Base-by-base conservation (phyloP, 768 basidiomycete species). In the Rhizopogon vesiculosus region DNA sequence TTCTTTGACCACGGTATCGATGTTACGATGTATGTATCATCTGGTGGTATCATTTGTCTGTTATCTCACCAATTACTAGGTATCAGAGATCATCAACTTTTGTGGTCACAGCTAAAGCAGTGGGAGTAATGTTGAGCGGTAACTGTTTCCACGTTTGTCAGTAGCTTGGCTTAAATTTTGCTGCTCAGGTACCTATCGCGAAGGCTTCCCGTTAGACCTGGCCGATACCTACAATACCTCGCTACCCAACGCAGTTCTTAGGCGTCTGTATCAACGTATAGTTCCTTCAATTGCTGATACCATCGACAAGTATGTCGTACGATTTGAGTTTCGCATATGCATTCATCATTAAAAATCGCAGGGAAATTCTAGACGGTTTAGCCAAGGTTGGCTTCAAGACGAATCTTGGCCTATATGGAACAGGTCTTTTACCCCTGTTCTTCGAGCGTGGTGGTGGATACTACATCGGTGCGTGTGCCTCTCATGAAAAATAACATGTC, bases 351-450 rank as follows among this genome's bases (percentile, higher is more conserved):
- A 9, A 15, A 18, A 5, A 13, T 4, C 35, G 35, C 25, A 78
- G 75, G 63, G 70, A 66, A 3, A 55, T 71, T 15, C 59, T 73
- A 4, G 72, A 78, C 1, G 74, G 72, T 29, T 66, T 79, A 18
- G 57, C 64, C 9, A 67, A 65, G 53, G 73, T 62, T 12, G 76
- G 77, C 0, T 73, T 79, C 64, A 69, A 69, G 57, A 69, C 69
- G 0, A 69, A 72, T 48, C 55, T 69, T 39, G 78, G 78, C 25
- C 29, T 39, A 5, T 61, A 76, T 33, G 66, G 56, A 7, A 59
- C 70, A 3, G 76, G 78, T 1, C 35, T 74, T 7, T 42, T 72
- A 28, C 61, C 64, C 1, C 62, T 74, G 8, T 53, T 68, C 1
- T 56, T 63, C 4, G 49, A 43, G 22, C 63, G 70, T 5, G 64